These are phyloP conservation scores for Brassica carinata DNA, from an alignment of 345 rosid genomes.

Conservation along the genomic window DNA sequence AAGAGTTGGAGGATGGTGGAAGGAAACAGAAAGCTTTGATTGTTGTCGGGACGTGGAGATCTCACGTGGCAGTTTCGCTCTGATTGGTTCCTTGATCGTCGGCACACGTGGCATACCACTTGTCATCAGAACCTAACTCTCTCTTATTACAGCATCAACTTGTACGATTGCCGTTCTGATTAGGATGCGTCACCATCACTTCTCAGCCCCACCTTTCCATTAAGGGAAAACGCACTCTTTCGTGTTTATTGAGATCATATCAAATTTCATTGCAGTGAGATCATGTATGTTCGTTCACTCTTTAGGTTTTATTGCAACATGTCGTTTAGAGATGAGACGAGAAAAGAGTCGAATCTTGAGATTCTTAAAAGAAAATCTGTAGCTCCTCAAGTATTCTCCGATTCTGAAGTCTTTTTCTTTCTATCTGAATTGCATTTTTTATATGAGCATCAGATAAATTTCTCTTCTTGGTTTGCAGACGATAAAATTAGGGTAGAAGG, in stretches of 20 bases:
- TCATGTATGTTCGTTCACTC: neutral
- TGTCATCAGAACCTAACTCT: conserved; percentile 31
- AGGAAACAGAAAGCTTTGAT: conserved; percentile 24
- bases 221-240: neutral
- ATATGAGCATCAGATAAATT: too few species aligned
- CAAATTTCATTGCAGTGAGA: neutral
- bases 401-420: too few species aligned
- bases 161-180: conserved; percentile 25
- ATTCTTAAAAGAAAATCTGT: too few species aligned
- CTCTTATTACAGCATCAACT: conserved; percentile 21
- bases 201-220: conserved; percentile 25
- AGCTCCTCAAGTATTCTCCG: too few species aligned
- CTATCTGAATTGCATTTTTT: too few species aligned
- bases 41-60: conserved; percentile 30
- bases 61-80: conserved; percentile 39
- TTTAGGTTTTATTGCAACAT: neutral
- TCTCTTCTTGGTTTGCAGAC: too few species aligned
- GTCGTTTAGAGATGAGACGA: neutral
- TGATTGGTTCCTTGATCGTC: conserved; percentile 38
- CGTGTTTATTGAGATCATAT: neutral
- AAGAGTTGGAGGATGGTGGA: neutral
- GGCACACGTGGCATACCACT: conserved; percentile 42
- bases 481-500: too few species aligned
- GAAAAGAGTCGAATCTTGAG: too few species aligned
- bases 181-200: conserved; percentile 28